phyloP scores from a whole-genome alignment of 768 basidiomycete genomes.

The Lentinula detonsa region DNA sequence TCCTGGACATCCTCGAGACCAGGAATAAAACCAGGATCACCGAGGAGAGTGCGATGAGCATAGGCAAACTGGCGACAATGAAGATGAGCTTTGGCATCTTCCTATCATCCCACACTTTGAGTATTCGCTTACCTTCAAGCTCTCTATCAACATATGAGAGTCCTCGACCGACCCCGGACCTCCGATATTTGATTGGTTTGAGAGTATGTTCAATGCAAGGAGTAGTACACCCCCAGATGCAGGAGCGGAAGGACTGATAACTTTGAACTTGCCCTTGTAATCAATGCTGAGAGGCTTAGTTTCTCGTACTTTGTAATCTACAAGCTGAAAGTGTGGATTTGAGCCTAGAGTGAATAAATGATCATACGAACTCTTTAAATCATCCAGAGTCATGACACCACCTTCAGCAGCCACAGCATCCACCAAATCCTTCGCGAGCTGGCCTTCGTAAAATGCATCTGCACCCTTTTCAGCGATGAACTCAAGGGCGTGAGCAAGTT shows the following conservation, averaged over 20 bases:
- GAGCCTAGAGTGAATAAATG: not conserved
- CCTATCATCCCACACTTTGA: no score
- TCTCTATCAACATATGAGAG: conserved; percentile 1
- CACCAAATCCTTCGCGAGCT: conserved; percentile 9
- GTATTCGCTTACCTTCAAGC: not conserved
- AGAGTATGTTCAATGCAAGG: conserved; percentile 1
- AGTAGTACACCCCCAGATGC: not conserved
- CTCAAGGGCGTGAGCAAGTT: conserved; percentile 18
- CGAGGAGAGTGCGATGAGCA: conserved; percentile 5
- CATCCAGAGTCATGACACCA: conserved; percentile 12
- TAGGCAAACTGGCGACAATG: not conserved
- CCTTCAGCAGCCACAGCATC: conserved; percentile 10
- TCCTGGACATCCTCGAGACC: conserved; percentile 1
- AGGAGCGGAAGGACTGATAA: not conserved
- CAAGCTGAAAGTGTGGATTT: not conserved
- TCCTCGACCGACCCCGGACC: not conserved
- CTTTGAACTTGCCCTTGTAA: conserved; percentile 2
- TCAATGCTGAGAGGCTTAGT: not conserved
- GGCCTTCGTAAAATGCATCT: conserved; percentile 17
- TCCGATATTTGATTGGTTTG: not conserved
- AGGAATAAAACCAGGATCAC: not conserved
- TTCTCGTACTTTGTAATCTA: not conserved
- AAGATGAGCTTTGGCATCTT: not conserved
- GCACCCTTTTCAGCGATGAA: conserved; percentile 14
- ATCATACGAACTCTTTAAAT: conserved; percentile 5